Percentiles rank a stretch among this genome's conserved stretches.
phyloP scores from a whole-genome alignment of 257 asterid species.

The Nicotiana noctiflora region DNA sequence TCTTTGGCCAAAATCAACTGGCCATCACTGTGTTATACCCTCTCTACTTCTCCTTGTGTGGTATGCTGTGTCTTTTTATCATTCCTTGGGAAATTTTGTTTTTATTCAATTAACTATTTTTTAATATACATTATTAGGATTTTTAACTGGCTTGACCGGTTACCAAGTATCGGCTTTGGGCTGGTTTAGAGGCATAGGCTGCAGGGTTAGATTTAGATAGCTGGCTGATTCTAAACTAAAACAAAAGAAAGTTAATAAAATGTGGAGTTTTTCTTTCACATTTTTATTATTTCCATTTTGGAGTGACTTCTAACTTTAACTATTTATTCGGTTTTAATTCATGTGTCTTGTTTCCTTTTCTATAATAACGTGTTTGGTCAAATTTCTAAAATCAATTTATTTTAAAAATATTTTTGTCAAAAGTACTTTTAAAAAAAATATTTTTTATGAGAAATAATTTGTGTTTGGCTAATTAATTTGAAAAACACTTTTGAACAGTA shows the following conservation, averaged over 20 bases:
- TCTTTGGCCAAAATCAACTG: conserved; percentile 21
- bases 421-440: too few relatives aligned
- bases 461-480: too few relatives aligned
- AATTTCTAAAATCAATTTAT: too few relatives aligned
- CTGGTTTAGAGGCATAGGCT: not conserved
- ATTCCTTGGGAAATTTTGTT: conserved; percentile 10
- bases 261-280: not conserved
- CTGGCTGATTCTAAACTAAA: not conserved
- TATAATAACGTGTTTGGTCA: too few relatives aligned
- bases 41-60: conserved; percentile 6
- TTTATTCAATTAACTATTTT: not conserved
- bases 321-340: too few relatives aligned
- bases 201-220: not conserved
- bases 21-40: conserved; percentile 16
- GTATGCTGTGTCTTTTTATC: conserved; percentile 21
- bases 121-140: conserved; percentile 5
- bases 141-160: conserved; percentile 33
- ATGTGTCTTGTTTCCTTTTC: too few relatives aligned
- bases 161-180: conserved; percentile 4
- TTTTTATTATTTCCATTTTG: too few relatives aligned
- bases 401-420: too few relatives aligned
- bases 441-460: too few relatives aligned
- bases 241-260: not conserved
- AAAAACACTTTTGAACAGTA: too few relatives aligned
- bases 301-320: too few relatives aligned